These are phyloP conservation scores for Talaromyces sp. DNA, from an alignment of 2,329 filamentous ascomycete genomes.

Conservation along the genomic window DNA sequence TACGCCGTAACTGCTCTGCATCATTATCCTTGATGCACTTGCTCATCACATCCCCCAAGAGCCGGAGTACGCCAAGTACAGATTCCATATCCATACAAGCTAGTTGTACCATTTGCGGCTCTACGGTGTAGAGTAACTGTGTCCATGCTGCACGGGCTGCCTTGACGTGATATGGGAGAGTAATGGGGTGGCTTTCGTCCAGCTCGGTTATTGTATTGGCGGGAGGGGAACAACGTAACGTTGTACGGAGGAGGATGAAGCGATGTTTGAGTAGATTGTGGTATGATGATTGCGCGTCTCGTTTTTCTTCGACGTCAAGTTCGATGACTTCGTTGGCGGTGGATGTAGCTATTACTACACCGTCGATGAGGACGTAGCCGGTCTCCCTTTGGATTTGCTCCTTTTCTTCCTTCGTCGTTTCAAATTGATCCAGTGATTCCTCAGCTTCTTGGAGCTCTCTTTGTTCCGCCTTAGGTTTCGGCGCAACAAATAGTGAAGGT, in stretches of 20 bases:
- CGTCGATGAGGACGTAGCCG: conserved; percentile 17
- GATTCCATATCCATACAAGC: conserved; percentile 59
- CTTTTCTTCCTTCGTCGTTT: background rate
- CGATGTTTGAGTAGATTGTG: conserved; percentile 64
- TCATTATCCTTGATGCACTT: conserved; percentile 63
- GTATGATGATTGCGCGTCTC: conserved; percentile 64
- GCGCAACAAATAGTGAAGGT: conserved; percentile 68
- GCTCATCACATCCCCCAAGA: conserved; percentile 58
- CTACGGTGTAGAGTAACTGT: conserved; percentile 37
- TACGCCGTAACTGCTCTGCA: conserved; percentile 60
- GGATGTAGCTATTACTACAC: conserved; percentile 15
- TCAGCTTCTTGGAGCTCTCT: background rate
- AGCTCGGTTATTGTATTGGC: conserved; percentile 55
- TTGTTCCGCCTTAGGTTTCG: conserved; percentile 44
- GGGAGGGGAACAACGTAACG: conserved; percentile 59
- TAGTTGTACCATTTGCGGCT: conserved; percentile 52
- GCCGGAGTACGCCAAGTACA: conserved; percentile 64
- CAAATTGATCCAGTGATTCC: background rate
- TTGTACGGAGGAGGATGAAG: conserved; percentile 64
- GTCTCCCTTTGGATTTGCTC: background rate
- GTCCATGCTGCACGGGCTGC: conserved; percentile 59
- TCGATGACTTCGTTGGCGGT: conserved; percentile 16
- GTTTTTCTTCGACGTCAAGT: conserved; percentile 33
- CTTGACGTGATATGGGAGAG: conserved; percentile 55
- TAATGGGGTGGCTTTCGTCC: conserved; percentile 51